Base-by-base conservation (phyloP, 192 early-diverging fungal species). In the Backusella luteola region DNA sequence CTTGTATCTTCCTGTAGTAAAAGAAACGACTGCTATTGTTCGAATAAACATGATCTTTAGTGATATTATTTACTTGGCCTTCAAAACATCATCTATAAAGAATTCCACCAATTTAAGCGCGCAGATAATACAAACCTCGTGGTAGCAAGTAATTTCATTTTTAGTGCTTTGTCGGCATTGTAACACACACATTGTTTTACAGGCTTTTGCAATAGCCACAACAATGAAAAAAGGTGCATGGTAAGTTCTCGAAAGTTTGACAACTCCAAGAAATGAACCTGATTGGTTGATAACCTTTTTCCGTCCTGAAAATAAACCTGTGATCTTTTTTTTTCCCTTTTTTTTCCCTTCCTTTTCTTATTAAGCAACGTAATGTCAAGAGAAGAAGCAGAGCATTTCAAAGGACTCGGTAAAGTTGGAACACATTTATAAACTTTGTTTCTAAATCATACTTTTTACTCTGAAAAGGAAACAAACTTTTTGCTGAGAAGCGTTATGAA, bases 401-500 rank as follows among this genome's bases (percentile, higher is more conserved):
- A 79, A 53, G 35, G 35, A 26, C 39, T 73, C 39, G 77, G 77
- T 79, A 74, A 67, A 49, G 8, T 38, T 26, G 2, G 6, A 29
- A 6, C 9, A 0, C 17, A 63, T 52, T 21, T 7, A 34, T 34
- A 23, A 53, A 29, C 15, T 29, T 26, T 63, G n/a, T n/a, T 29
- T 26, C 56, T 63, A 63, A 63, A 29, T 12, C 56, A n/a, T 63
- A 2, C 7, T 0, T 59, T 44, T 46, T 72, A 8, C 17, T 46
- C 9, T 23, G 12, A 15, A 44, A 67, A 79, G 92, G 92, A 42
- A 93, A 93, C 73, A 77, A 76, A 7, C 83, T 85, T 44, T 94
- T 91, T 76, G 75, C 78, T n/a, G 76, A 84, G 53, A 83, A 87
- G 42, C 79, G 85, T 21, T 94, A 89, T 67, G 84, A 88, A 36